Percentiles rank a stretch among this genome's conserved stretches.
Conservation (phyloP, 2,329 filamentous ascomycete species). For the Pseudogymnoascus sp. region DNA sequence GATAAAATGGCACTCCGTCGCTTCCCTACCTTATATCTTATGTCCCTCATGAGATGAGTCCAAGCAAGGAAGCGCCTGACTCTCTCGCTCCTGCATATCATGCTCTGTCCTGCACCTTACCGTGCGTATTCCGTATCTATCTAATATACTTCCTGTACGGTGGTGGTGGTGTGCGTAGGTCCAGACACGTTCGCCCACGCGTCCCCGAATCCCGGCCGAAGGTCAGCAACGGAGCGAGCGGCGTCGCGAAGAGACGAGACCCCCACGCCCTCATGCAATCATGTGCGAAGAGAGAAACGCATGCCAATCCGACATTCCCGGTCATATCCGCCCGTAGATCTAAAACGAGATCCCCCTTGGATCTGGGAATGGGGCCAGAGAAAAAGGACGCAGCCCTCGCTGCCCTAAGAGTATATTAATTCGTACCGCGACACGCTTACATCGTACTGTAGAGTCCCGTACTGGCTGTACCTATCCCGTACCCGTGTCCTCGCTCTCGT, state of each 20-base stretch:
- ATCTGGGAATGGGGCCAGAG: neutral
- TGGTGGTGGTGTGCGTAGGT: neutral
- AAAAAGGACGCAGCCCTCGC: neutral
- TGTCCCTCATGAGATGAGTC: neutral
- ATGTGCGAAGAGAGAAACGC: neutral
- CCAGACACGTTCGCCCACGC: neutral
- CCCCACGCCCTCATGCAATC: conserved; percentile 3
- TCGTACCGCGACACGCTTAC: neutral
- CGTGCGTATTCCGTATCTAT: neutral
- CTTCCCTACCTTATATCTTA: neutral
- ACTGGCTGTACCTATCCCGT: neutral
- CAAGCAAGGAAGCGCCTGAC: neutral
- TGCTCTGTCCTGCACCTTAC: neutral
- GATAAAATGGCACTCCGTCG: neutral
- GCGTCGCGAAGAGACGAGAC: neutral
- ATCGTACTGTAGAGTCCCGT: neutral
- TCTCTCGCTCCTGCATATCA: neutral
- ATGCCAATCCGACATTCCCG: neutral
- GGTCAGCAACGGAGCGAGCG: neutral
- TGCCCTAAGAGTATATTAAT: neutral
- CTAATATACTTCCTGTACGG: neutral
- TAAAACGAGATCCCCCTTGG: neutral
- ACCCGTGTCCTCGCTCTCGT: neutral
- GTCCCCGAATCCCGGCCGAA: neutral
- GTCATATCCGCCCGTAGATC: neutral